Base-by-base conservation (phyloP, 768 basidiomycete genomes). In the Boletus tomentosulus region DNA sequence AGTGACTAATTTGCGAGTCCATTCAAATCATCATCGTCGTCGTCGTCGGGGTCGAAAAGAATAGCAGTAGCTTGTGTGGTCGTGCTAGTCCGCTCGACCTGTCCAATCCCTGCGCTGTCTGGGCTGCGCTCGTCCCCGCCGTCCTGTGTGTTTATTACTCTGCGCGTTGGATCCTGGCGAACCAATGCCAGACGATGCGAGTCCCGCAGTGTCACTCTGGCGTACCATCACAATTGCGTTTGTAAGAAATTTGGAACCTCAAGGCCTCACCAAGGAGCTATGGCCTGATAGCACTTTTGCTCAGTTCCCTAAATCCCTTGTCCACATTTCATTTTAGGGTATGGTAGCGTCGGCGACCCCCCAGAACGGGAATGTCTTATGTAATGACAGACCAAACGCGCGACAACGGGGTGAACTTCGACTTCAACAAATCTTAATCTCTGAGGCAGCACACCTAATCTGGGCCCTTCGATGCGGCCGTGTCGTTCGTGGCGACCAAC, bases 1-100 rank as follows among this genome's bases (percentile, higher is more conserved):
- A 91, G 78, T 1, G 89, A 89, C 66, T 19, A 19, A 19, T 71
- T 87, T 28, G 81, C 89, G 50, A 91, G 85, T 11, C 84, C 87
- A 68, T 87, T 86, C 62, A 90, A 78, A 51, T 43, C 47, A 47
- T 51, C 42, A 48, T 48, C 31, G 58, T 54, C 46, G 62, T 50
- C 2, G 57, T 38, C 13, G 57, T 37, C 27, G 51, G 37, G 19
- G 22, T 19, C 25, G 27, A 46, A 53, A 50, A 22, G 34, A 27
- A 41, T 19, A 33, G 22, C 39, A 54, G 43, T 28, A 33, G 39
- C 4, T 50, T 43, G 9, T 69, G 67, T 34, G 53, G 48, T 11
- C 43, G 33, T 22, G 56, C 53, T 47, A 31, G 54, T 51, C 57
- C 27, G 38, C 48, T 67, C 41, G 79, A 83, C 68, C 70, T 82